Evolutionary conservation across 331 rosid genomes (phyloP).

Genomic region (Spiraea crenata): DNA sequence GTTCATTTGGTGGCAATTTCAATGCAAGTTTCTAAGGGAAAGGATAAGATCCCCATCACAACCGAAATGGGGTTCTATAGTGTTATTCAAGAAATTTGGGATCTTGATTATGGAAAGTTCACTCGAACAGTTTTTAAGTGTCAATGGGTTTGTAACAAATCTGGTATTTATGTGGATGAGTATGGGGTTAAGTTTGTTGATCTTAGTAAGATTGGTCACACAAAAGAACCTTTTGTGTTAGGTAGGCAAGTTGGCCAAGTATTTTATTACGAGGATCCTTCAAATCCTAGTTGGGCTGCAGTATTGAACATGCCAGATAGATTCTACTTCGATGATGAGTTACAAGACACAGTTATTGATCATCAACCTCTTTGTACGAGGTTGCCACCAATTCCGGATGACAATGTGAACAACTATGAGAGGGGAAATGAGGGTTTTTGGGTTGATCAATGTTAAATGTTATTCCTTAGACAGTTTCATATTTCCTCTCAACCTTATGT

Average conservation of each 20-base stretch:
- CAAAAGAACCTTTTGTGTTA: background rate
- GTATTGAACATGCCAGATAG: too few relatives aligned
- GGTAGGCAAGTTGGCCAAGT: background rate
- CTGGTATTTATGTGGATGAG: background rate
- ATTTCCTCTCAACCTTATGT: too few relatives aligned
- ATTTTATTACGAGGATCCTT: background rate
- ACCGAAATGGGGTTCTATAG: background rate
- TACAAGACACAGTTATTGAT: too few relatives aligned
- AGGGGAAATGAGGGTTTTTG: too few relatives aligned
- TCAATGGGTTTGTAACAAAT: background rate
- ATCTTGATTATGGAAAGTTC: background rate
- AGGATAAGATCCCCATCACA: background rate
- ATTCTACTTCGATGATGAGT: too few relatives aligned
- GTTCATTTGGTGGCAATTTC: background rate
- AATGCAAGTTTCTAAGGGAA: background rate
- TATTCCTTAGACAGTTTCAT: too few relatives aligned
- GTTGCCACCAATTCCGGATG: too few relatives aligned
- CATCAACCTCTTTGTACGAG: too few relatives aligned
- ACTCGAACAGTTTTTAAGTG: background rate
- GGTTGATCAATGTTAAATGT: too few relatives aligned
- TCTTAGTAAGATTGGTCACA: background rate
- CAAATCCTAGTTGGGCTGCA: too few relatives aligned
- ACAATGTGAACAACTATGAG: too few relatives aligned
- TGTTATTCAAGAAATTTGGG: slow-evolving; percentile 1
- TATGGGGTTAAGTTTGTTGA: background rate